These are phyloP conservation scores for Biscogniauxia sp. DNA, from an alignment of 2,329 filamentous ascomycete species.

Conservation along the genomic window DNA sequence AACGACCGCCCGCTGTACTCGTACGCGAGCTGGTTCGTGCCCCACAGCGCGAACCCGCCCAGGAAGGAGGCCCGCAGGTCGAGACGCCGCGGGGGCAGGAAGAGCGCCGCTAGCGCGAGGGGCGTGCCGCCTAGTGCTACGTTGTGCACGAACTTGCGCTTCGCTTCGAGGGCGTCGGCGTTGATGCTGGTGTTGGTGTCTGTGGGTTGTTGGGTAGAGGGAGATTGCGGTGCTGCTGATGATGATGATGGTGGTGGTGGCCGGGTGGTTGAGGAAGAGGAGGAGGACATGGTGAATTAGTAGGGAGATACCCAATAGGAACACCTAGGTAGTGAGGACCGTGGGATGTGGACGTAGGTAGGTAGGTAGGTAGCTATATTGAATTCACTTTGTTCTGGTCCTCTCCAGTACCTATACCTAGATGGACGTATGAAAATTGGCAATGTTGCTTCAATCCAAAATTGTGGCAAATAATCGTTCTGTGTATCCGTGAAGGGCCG, in stretches of 20 bases:
- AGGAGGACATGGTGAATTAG: background rate
- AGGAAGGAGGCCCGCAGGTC: constrained; percentile 52
- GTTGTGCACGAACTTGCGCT: constrained; percentile 41
- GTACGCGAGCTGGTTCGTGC: constrained; percentile 53
- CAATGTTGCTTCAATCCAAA: no score
- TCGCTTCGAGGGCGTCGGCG: constrained; percentile 11
- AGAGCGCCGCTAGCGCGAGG: constrained; percentile 46
- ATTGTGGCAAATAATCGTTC: no score
- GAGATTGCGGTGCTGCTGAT: background rate
- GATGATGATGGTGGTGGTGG: background rate
- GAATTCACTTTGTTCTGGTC: no score
- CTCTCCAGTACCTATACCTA: no score
- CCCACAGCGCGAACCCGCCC: constrained; percentile 48
- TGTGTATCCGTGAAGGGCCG: no score
- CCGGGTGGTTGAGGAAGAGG: background rate
- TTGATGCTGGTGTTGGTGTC: constrained; percentile 3
- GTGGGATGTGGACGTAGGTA: no score
- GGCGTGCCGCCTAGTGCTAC: constrained; percentile 47
- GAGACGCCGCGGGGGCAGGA: constrained; percentile 50
- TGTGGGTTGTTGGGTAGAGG: constrained; percentile 8
- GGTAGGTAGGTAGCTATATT: no score
- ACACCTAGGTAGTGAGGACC: no score
- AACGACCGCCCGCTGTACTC: constrained; percentile 57
- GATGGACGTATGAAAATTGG: no score
- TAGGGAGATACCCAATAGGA: background rate